These are phyloP conservation scores for Metschnikowia anglica DNA, from an alignment of 805 yeast species.

Conservation along the genomic window DNA sequence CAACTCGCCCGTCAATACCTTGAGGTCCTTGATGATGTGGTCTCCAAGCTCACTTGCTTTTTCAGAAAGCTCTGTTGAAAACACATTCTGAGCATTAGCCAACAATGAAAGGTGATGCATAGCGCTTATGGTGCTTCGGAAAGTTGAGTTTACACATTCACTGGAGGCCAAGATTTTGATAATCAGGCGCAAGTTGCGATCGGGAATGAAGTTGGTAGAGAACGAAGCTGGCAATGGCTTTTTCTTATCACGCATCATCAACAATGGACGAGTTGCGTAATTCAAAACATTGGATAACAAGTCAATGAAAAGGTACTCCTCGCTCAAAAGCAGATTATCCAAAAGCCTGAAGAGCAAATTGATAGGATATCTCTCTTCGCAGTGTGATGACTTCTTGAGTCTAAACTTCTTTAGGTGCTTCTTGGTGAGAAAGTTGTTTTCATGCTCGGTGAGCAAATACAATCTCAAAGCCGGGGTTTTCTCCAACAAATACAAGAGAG, in stretches of 20 bases:
- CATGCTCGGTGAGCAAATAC: conserved; percentile 78
- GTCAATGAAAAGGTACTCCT: conserved; percentile 76
- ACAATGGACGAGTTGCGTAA: conserved; percentile 71
- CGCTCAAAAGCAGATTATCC: conserved; percentile 61
- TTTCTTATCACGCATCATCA: conserved; percentile 36
- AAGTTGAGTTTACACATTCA: conserved; percentile 81
- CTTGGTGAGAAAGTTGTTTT: conserved; percentile 38
- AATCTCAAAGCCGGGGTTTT: conserved; percentile 65
- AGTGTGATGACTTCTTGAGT: conserved; percentile 27
- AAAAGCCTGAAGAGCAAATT: conserved; percentile 64
- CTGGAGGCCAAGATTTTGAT: conserved; percentile 71
- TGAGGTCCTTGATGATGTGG: conserved; percentile 54
- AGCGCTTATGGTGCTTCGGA: conserved; percentile 77
- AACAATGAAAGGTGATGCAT: conserved; percentile 73
- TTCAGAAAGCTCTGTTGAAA: conserved; percentile 64
- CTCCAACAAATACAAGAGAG: conserved; percentile 67
- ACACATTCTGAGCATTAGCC: conserved; percentile 58
- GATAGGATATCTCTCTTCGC: conserved; percentile 62
- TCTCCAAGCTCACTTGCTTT: conserved; percentile 62
- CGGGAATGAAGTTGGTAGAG: conserved; percentile 46
- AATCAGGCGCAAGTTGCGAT: conserved; percentile 56
- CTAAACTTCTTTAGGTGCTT: conserved; percentile 35
- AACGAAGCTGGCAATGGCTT: conserved; percentile 45
- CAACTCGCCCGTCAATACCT: conserved; percentile 48
- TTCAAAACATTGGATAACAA: conserved; percentile 71